Evolutionary conservation across 345 rosid species (phyloP).

Genomic region (Salix arbutifolia): DNA sequence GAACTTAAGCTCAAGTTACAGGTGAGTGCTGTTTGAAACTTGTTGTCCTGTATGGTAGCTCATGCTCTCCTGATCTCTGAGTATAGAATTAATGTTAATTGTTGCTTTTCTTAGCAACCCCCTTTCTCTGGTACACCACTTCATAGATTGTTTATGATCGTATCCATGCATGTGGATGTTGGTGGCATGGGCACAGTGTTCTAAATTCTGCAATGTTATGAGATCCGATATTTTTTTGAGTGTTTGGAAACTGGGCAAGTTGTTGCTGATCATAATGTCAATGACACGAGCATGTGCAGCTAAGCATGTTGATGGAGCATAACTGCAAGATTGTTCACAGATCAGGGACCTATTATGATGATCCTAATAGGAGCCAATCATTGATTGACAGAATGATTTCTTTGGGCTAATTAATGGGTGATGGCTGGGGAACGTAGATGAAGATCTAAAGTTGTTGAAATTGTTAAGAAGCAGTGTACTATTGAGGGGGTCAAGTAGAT

Average conservation of each 20-base stretch:
- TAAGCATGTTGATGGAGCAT: neutral
- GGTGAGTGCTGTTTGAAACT: conserved; percentile 43
- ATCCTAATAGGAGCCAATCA: neutral
- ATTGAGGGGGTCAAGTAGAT: neutral
- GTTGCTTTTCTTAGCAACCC: neutral
- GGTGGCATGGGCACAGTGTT: neutral
- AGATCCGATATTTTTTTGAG: neutral
- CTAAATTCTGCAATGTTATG: neutral
- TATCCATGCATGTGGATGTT: neutral
- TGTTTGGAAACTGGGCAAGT: neutral
- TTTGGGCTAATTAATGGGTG: neutral
- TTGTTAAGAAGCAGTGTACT: neutral
- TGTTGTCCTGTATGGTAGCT: conserved; percentile 2
- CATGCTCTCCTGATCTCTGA: neutral
- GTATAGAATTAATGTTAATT: neutral
- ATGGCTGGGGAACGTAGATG: neutral
- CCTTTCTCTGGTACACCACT: neutral
- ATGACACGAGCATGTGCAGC: neutral
- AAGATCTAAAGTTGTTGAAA: neutral
- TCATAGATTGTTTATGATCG: neutral
- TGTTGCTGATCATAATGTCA: neutral
- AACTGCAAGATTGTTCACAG: neutral
- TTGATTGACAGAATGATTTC: neutral
- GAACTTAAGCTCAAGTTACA: conserved; percentile 84
- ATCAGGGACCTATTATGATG: neutral